Evolutionary conservation across 2,329 filamentous ascomycete species (phyloP).

Genomic region (Berkeleyomyces rouxiae): DNA sequence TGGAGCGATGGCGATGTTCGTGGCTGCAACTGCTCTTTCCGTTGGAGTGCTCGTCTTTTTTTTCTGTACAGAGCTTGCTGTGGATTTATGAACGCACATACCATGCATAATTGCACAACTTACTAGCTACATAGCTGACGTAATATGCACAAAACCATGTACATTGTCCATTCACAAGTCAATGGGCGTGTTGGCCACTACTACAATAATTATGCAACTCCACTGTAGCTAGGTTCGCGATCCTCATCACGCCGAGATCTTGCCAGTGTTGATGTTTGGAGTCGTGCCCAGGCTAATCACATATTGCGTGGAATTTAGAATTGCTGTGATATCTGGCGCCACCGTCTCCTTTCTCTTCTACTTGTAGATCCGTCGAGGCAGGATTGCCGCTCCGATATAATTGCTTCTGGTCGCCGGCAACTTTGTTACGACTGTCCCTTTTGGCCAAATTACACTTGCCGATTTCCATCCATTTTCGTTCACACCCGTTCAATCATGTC

Average conservation of each 20-base stretch:
- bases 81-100: background rate
- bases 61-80: background rate
- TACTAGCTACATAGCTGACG: too few species aligned
- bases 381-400: too few species aligned
- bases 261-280: too few species aligned
- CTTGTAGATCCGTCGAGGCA: too few species aligned
- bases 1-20: background rate
- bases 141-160: background rate
- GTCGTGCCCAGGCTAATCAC: background rate
- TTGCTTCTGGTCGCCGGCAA: too few species aligned
- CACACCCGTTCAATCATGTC: conserved; percentile 3
- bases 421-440: background rate
- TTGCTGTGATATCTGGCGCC: background rate
- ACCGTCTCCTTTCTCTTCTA: background rate
- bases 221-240: background rate
- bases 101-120: background rate
- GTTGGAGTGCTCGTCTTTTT: background rate
- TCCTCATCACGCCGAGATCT: background rate
- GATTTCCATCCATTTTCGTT: background rate
- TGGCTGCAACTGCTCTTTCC: background rate
- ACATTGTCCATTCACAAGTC: background rate
- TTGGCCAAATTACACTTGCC: background rate
- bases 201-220: background rate
- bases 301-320: background rate
- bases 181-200: background rate